Percentiles rank a stretch among this genome's conserved stretches.
Evolutionary conservation across 129 eudicot species (phyloP).

Genomic region (Chrysanthemum seticuspe): DNA sequence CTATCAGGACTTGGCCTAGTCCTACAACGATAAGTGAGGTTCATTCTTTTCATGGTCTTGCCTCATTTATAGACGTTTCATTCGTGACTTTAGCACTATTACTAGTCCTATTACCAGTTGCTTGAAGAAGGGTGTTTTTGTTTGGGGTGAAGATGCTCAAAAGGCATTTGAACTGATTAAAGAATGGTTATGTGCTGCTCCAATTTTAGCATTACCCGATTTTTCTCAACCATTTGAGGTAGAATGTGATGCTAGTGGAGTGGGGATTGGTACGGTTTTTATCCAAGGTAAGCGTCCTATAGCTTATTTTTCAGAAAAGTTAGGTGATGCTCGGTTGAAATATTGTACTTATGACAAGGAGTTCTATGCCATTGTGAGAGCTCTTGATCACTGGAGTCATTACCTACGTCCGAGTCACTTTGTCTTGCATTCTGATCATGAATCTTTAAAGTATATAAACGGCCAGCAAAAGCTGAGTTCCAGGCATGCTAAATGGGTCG

Average conservation of each 20-base stretch:
- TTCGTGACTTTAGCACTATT: not conserved
- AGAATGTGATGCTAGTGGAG: not conserved
- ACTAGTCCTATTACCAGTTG: not conserved
- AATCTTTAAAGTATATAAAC: not conserved
- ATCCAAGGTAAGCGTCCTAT: not conserved
- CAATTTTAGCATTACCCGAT: not conserved
- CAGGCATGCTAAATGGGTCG: not conserved
- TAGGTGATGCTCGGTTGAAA: too few species aligned
- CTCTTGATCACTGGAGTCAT: slow-evolving; percentile 5
- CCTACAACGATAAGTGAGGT: not conserved
- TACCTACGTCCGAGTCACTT: not conserved
- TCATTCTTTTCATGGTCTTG: not conserved
- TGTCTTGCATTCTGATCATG: slow-evolving; percentile 3
- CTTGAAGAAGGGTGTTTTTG: not conserved
- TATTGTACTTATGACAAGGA: too few species aligned
- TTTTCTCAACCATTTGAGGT: slow-evolving; percentile 2
- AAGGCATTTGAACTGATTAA: not conserved
- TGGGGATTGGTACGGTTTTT: not conserved
- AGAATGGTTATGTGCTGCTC: not conserved
- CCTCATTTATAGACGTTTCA: not conserved
- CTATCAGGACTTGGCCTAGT: not conserved
- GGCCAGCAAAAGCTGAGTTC: not conserved
- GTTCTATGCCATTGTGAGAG: not conserved
- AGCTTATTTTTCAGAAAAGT: too few species aligned
- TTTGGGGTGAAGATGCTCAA: not conserved